A percentile compares a stretch with the other conserved stretches of the same genome.
phyloP scores from a whole-genome alignment of 2,329 filamentous ascomycete genomes.

The Colletotrichum theobromicola region DNA sequence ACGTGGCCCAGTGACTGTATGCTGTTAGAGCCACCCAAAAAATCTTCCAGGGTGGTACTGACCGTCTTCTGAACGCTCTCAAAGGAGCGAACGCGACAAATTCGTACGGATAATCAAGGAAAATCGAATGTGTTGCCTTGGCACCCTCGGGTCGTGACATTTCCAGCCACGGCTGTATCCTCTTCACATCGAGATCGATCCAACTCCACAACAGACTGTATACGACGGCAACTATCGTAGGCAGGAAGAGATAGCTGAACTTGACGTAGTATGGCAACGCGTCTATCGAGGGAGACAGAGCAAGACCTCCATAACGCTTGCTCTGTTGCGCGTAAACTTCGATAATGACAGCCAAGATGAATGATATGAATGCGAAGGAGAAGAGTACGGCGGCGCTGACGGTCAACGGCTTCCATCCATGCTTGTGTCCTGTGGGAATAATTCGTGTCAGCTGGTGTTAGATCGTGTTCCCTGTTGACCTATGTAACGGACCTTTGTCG shows the following conservation, averaged over 20 bases:
- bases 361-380: conserved; percentile 37
- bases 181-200: conserved; percentile 63
- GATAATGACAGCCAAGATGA: conserved; percentile 46
- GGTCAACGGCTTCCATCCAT: conserved; percentile 43
- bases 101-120: conserved; percentile 57
- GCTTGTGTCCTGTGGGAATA: neutral
- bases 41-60: conserved; percentile 37
- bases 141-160: conserved; percentile 53
- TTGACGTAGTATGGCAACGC: conserved; percentile 38
- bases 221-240: conserved; percentile 57
- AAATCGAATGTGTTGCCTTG: conserved; percentile 46
- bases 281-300: conserved; percentile 24
- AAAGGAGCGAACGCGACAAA: conserved; percentile 39
- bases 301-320: conserved; percentile 43
- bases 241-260: conserved; percentile 54
- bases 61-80: conserved; percentile 30
- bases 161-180: conserved; percentile 66
- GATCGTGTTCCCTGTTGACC: neutral
- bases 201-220: conserved; percentile 64
- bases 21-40: neutral
- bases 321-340: conserved; percentile 49
- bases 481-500: no score
- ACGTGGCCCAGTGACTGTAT: conserved; percentile 57
- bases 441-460: neutral
- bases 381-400: conserved; percentile 40